Percentiles rank a stretch among this genome's conserved stretches.
Conservation (phyloP, 768 basidiomycete genomes). For the Tephrocybe sp. region DNA sequence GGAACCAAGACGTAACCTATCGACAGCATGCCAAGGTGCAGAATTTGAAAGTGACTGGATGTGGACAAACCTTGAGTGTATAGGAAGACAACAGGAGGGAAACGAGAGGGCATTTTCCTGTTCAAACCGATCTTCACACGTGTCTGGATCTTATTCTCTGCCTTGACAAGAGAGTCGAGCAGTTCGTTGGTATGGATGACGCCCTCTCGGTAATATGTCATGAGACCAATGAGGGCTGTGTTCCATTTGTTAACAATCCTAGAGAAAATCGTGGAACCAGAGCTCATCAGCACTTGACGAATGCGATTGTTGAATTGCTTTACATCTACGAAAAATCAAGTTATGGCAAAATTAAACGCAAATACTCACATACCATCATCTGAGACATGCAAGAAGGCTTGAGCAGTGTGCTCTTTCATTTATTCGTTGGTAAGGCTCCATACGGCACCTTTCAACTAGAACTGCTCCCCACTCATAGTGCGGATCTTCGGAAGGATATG, state of each 20-base stretch:
- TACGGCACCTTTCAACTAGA: conserved; percentile 92
- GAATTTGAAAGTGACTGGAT: conserved; percentile 7
- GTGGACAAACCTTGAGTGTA: conserved; percentile 70
- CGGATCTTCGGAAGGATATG: conserved; percentile 96
- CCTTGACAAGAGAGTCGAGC: conserved; percentile 94
- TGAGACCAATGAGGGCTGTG: conserved; percentile 90
- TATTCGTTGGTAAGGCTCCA: conserved; percentile 98
- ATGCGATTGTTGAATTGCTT: conserved; percentile 98
- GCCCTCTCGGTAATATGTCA: conserved; percentile 98
- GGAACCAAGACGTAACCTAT: conserved; percentile 99
- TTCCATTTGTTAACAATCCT: conserved; percentile 99
- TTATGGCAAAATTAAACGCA: not conserved
- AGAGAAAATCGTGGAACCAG: conserved; percentile 96
- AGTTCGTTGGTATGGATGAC: conserved; percentile 97
- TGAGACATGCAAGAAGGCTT: conserved; percentile 96
- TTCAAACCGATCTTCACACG: conserved; percentile 99
- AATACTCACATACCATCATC: conserved; percentile 66
- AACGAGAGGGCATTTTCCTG: conserved; percentile 99
- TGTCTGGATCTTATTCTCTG: conserved; percentile 99
- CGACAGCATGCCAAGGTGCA: conserved; percentile 89
- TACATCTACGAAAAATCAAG: conserved; percentile 49
- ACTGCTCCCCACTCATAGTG: conserved; percentile 94
- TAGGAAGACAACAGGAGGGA: conserved; percentile 97
- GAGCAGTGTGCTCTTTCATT: conserved; percentile 95
- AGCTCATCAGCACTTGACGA: conserved; percentile 96